phyloP scores from a whole-genome alignment of 768 basidiomycete genomes.

The Rhodotorula babjevae region DNA sequence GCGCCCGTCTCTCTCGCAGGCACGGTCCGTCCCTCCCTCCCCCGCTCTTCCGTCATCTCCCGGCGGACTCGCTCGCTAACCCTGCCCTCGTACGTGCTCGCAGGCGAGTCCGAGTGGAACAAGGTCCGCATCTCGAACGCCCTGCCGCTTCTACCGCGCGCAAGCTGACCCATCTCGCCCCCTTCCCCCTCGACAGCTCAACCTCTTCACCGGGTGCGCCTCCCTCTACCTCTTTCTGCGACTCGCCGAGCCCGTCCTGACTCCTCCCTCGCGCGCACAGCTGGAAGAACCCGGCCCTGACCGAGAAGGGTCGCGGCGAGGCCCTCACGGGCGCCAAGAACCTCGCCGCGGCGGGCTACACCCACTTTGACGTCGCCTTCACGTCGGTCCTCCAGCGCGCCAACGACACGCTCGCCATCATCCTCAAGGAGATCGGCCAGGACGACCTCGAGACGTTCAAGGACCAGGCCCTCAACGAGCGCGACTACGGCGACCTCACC shows the following conservation, averaged over 20 bases:
- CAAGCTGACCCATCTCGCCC: not conserved
- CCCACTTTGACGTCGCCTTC: constrained; percentile 41
- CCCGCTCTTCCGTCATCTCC: not conserved
- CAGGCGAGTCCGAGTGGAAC: constrained; percentile 34
- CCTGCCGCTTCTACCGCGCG: no score
- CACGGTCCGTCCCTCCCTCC: constrained; percentile 12
- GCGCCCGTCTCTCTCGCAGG: not conserved
- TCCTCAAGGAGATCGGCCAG: constrained; percentile 44
- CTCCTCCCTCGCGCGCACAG: not conserved
- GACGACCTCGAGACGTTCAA: constrained; percentile 35
- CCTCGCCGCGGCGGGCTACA: constrained; percentile 31
- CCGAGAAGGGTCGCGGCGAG: constrained; percentile 39
- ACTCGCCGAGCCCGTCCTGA: not conserved
- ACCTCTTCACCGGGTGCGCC: constrained; percentile 39
- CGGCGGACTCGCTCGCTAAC: not conserved
- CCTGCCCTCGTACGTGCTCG: not conserved
- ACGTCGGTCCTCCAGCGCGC: constrained; percentile 42
- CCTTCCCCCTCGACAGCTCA: constrained; percentile 18
- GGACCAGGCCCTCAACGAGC: constrained; percentile 42
- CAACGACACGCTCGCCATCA: constrained; percentile 43
- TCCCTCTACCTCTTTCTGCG: not conserved
- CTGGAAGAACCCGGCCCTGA: constrained; percentile 38
- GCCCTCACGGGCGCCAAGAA: constrained; percentile 38
- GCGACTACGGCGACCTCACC: constrained; percentile 41
- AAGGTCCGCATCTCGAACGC: constrained; percentile 24